These are phyloP conservation scores for Suillus hirtellus DNA, from an alignment of 768 basidiomycete species.

Conservation along the genomic window DNA sequence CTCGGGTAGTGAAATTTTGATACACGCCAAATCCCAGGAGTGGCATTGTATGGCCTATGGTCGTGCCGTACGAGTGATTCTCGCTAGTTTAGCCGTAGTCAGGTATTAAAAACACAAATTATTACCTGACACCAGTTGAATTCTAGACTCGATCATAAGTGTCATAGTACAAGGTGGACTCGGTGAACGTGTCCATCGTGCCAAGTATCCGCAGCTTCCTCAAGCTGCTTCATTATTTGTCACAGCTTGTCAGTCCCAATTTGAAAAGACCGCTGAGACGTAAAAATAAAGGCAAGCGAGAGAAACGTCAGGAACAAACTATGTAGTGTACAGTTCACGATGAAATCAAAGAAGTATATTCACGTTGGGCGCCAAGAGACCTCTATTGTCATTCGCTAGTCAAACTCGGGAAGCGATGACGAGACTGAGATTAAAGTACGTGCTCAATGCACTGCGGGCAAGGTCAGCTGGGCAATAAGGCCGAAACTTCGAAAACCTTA, in stretches of 20 bases:
- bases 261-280: background rate
- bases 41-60: conserved; percentile 56
- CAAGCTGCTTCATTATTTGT: background rate
- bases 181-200: too few relatives aligned
- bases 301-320: background rate
- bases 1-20: conserved; percentile 56
- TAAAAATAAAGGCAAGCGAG: background rate
- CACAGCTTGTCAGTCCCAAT: background rate
- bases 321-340: too few relatives aligned
- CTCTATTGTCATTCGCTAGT: background rate
- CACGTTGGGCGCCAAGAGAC: background rate
- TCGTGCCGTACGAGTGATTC: conserved; percentile 16
- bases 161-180: conserved; percentile 15
- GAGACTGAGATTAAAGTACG: background rate
- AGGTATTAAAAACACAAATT: conserved; percentile 14
- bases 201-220: background rate
- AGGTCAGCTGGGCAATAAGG: background rate
- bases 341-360: background rate
- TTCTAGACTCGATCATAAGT: conserved; percentile 32
- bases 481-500: background rate
- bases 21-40: conserved; percentile 72
- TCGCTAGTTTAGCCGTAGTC: conserved; percentile 10
- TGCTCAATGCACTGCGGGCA: background rate
- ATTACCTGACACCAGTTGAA: conserved; percentile 39
- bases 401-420: background rate